Evolutionary conservation across 2,329 filamentous ascomycete genomes (phyloP), one percentile per base, ranked within the genome.

Genomic region (Penicillium aurantiogriseum): DNA sequence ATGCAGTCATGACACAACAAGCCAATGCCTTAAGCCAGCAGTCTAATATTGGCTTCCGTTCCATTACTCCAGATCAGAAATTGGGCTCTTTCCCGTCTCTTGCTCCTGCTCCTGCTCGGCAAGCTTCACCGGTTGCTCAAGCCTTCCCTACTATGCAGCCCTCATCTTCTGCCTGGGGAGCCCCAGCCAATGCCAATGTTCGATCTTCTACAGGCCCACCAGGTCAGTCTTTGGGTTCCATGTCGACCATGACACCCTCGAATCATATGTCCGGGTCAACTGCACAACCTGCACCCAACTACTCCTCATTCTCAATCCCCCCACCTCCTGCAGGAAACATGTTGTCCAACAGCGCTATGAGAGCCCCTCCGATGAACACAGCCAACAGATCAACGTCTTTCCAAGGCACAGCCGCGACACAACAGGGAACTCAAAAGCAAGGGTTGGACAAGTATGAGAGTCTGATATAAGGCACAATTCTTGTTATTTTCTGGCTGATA

Each of bases 361-460:
- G 60, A 51, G 49, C 62, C 25, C 54, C 63, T 13, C 53, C 63
- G 27, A 55, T 63, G 36, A 58, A 57, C 50, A 59, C 54, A 43
- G 61, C 52, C 29, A 51, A 53, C 17, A 54, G 64, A 19, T 56
- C 64, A 10, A 59, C 59, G 33, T 61, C 70, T 43, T 70, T 73
- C 42, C 61, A 58, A 36, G 65, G 61, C 31, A 65, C 65, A 25
- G 65, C 64, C 52, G 55, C 54, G 17, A 53, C 62, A n/a, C 59
- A 67, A 19, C 59, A 63, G 42, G 57, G 58, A 31, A 62, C 68
- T 52, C 73, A 66, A 59, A 76, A 71, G 60, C 69, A 71, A 54
- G 82, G 81, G 2, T 66, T 85, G 57, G 82, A 84, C 69, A 82
- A 81, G 59, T 85, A 80, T 67, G 80, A 84, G 63, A 85, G 82